Evolutionary conservation across 2,329 filamentous ascomycete genomes (phyloP), one percentile per base, ranked within the genome.

Genomic region (Paraphoma chrysanthemicola): DNA sequence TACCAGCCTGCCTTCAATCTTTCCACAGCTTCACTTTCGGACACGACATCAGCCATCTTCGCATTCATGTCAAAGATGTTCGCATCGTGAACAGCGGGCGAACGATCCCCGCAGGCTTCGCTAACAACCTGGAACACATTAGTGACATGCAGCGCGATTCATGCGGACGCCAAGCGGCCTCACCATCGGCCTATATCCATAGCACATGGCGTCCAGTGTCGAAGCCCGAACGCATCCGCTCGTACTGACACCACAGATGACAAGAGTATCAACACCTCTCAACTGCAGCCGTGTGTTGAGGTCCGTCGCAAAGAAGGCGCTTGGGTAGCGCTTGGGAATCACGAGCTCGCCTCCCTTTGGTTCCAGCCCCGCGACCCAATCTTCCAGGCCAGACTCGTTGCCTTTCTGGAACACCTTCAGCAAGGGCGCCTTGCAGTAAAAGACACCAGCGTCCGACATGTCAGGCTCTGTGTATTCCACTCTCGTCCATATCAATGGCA

Each of bases 221-320:
- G 72, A 78, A 1, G 80, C 80, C 47, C 81, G 71, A 49, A 82
- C 79, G 60, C 80, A 82, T 1, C 80, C 80, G 55, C 75, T 78
- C 12, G 80, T 82, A 66, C 79, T 81, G 42, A 82, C 80, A 16
- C 81, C 80, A 57, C 80, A 81, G 14, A 83, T 68, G 6, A 82
- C 78, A 18, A 81, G 63, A 6, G 79, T 81, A 56, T 82, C 79
- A n/a, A 79, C 68, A 29, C 71, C 71, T 47, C 74, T 66, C 5
- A 78, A 56, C 17, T 73, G 72, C 33, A 82, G 70, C 39, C 79
- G 71, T 1, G 76, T 76, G 23, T 74, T 73, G 39, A 82, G 72
- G 6, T 78, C 74, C 23, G 81, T 82, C 12, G 78, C 80, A 56
- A 82, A 80, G 64, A 82, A 81, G 1, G 77, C 78, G 52, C 75